Evolutionary conservation across 768 basidiomycete species (phyloP).

Genomic region (Boletus rubropictus): DNA sequence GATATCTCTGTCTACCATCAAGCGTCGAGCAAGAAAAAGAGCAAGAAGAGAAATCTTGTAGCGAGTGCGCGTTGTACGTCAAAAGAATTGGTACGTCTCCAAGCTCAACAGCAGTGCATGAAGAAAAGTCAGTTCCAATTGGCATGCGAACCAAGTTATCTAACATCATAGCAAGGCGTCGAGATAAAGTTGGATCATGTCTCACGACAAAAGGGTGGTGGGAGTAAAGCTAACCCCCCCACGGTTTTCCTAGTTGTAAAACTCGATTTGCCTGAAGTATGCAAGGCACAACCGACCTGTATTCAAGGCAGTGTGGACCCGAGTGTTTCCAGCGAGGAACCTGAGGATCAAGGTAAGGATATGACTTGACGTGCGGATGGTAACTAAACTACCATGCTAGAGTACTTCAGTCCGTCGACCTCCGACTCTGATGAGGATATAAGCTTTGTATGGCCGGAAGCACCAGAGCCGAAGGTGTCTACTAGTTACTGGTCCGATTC

Average conservation of each 20-base stretch:
- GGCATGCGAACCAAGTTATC: not conserved
- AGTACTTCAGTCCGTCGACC: slow-evolving; percentile 4
- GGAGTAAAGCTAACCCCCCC: slow-evolving; percentile 8
- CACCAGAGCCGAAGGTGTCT: slow-evolving; percentile 7
- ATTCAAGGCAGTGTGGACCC: not conserved
- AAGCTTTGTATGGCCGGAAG: slow-evolving; percentile 13
- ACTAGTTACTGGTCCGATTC: slow-evolving; percentile 24
- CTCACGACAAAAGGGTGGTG: slow-evolving; percentile 12
- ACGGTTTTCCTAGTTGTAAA: slow-evolving; percentile 17
- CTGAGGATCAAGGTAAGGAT: slow-evolving; percentile 12
- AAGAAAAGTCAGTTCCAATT: slow-evolving; percentile 38
- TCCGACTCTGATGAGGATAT: slow-evolving; percentile 9
- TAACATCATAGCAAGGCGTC: slow-evolving; percentile 29
- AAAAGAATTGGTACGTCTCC: slow-evolving; percentile 47
- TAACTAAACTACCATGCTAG: not conserved
- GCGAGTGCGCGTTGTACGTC: slow-evolving; percentile 48
- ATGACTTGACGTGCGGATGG: not conserved
- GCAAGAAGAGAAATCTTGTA: slow-evolving; percentile 49
- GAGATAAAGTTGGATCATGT: slow-evolving; percentile 40
- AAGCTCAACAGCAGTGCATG: slow-evolving; percentile 32
- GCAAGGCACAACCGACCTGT: not conserved
- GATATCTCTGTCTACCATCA: slow-evolving; percentile 55
- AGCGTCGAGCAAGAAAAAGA: slow-evolving; percentile 58
- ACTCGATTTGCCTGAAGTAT: slow-evolving; percentile 11
- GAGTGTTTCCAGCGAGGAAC: slow-evolving; percentile 4